A percentile compares a stretch with the other conserved stretches of the same genome.
Conservation (phyloP, 2,329 filamentous ascomycete species). For the Parasarocladium wereldwijsianum region DNA sequence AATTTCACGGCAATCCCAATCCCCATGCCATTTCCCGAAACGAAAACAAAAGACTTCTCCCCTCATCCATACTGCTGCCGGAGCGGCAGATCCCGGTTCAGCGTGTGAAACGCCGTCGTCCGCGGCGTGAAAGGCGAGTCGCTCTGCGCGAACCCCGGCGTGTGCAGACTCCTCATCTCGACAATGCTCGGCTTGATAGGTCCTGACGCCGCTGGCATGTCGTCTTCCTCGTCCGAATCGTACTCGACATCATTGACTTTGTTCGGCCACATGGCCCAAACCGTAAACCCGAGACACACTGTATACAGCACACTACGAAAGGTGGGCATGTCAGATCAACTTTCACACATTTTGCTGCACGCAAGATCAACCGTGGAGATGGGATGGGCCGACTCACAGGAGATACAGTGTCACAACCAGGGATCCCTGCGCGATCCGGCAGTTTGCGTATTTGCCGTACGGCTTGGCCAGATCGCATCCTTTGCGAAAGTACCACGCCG, state of each 20-base stretch:
- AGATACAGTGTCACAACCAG: constrained; percentile 52
- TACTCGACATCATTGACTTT: constrained; percentile 31
- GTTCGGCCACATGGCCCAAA: constrained; percentile 44
- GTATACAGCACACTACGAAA: constrained; percentile 41
- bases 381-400: constrained; percentile 51
- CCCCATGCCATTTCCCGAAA: no score
- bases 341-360: constrained; percentile 4
- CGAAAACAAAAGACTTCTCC: constrained; percentile 1
- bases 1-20: no score
- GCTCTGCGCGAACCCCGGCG: constrained; percentile 6
- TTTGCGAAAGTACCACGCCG: constrained; percentile 63
- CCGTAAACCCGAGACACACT: constrained; percentile 40
- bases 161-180: constrained; percentile 41
- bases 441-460: constrained; percentile 40
- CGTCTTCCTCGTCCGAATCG: constrained; percentile 24
- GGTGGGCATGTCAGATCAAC: constrained; percentile 3
- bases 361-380: background rate
- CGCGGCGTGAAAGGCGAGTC: constrained; percentile 45
- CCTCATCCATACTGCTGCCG: constrained; percentile 17
- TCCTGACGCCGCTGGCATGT: constrained; percentile 12
- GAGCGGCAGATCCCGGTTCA: constrained; percentile 43
- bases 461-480: constrained; percentile 47
- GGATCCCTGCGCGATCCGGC: constrained; percentile 51
- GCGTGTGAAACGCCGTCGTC: constrained; percentile 51
- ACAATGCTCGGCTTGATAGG: constrained; percentile 30